A percentile compares a stretch with the other conserved stretches of the same genome.
phyloP scores from a whole-genome alignment of 805 yeast genomes.

The Wickerhamiella domercqiae region DNA sequence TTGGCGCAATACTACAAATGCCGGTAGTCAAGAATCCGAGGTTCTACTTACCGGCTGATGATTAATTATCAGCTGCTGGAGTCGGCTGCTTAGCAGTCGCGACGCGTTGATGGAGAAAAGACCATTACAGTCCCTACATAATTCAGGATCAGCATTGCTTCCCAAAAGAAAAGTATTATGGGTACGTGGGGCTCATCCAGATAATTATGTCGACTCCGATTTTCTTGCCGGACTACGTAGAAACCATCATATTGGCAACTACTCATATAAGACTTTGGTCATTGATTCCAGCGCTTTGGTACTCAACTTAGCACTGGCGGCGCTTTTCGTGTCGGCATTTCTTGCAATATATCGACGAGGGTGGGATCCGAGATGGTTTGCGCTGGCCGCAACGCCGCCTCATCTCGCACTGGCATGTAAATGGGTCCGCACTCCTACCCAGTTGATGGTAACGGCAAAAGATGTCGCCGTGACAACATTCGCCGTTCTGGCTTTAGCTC shows the following conservation, averaged over 20 bases:
- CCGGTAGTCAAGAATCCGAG: too few relatives aligned
- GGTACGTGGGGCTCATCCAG: conserved; percentile 75
- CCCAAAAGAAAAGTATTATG: conserved; percentile 53
- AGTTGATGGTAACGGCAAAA: conserved; percentile 30
- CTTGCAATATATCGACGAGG: conserved; percentile 30
- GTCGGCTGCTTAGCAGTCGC: too few relatives aligned
- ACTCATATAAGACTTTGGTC: conserved; percentile 49
- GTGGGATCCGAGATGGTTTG: conserved; percentile 22
- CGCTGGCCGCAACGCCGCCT: conserved; percentile 10
- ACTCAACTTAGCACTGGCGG: conserved; percentile 47
- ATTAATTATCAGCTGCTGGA: too few relatives aligned
- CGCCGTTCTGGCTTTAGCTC: conserved; percentile 64
- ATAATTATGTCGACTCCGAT: conserved; percentile 71
- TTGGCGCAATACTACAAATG: too few relatives aligned
- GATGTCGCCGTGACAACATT: conserved; percentile 56
- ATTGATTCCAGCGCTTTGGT: conserved; percentile 56
- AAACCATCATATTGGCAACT: conserved; percentile 56
- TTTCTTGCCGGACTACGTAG: conserved; percentile 69
- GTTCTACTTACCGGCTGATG: too few relatives aligned
- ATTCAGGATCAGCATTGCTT: too few relatives aligned
- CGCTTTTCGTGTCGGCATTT: conserved; percentile 55
- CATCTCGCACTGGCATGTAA: conserved; percentile 15
- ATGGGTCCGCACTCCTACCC: conserved; percentile 15
- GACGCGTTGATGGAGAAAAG: too few relatives aligned
- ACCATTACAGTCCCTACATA: too few relatives aligned